Evolutionary conservation across 768 basidiomycete genomes (phyloP), one percentile per base, ranked within the genome.

Genomic region (Leucocoprinus sp.): DNA sequence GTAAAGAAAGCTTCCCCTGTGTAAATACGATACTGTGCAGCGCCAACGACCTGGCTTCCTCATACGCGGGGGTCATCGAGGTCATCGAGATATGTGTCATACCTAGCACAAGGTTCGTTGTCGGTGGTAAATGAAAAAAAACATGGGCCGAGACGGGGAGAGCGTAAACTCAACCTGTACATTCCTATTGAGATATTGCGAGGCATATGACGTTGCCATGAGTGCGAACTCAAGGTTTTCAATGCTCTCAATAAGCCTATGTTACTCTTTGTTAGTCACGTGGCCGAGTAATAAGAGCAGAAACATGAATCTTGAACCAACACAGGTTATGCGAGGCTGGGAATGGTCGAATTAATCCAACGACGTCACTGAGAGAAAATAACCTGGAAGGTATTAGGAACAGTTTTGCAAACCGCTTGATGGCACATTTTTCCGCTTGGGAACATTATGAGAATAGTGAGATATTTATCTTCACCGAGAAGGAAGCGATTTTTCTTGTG

Each of bases 111-210:
- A 49, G 68, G 78, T 45, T 73, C 83, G 43, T 80, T 72, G 65
- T 86, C 84, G 51, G 85, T 86, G 36, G 81, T 81, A 63, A 90
- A 89, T n/a, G 87, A 90, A 71, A 85, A n/a, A 91, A 71, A 91
- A 91, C 62, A 91, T 76, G 43, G 88, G 87, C 63, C 87, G 85
- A 29, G 79, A 80, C 17, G 78, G 74, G 31, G 75, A 72, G 55
- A 75, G 64, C 54, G 73, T 75, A 28, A 75, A 68, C 47, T 69
- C 67, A 48, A 65, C 58, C 48, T 56, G 49, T 40, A 64, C 71
- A 55, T 77, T 79, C 53, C 75, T 72, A 59, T 73, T 80, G 60
- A 89, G 68, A 59, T 87, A 88, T 55, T 87, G 84, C 35, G 86
- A 88, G 40, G 86, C 86, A 67, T 84, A 88, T 41, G 85, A 84